Evolutionary conservation across 2,329 filamentous ascomycete genomes (phyloP).

Genomic region (Sporothrix phasma): DNA sequence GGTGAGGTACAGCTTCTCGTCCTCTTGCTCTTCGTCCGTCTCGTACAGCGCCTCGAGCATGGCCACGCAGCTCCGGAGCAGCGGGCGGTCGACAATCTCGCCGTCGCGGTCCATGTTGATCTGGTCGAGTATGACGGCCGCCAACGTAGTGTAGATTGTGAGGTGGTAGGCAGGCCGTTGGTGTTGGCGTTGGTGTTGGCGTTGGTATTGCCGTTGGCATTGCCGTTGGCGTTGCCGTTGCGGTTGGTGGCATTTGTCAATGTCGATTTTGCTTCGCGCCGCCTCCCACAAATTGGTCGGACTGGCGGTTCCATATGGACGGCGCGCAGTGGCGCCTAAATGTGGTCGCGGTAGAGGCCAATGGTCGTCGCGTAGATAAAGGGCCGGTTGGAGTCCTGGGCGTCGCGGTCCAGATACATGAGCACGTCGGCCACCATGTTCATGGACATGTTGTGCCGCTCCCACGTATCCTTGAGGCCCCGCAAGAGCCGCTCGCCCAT

Average conservation of each 20-base stretch:
- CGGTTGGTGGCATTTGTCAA: no score
- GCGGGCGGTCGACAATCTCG: slow-evolving; percentile 72
- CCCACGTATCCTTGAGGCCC: slow-evolving; percentile 68
- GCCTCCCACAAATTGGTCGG: not conserved
- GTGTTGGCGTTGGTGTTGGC: not conserved
- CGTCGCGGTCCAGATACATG: slow-evolving; percentile 92
- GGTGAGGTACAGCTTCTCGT: slow-evolving; percentile 72
- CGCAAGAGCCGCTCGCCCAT: slow-evolving; percentile 76
- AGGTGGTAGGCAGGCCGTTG: slow-evolving; percentile 20
- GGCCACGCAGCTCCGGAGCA: slow-evolving; percentile 72
- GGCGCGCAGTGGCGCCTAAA: slow-evolving; percentile 41
- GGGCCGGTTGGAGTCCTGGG: slow-evolving; percentile 56
- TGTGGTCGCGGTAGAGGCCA: slow-evolving; percentile 76
- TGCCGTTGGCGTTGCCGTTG: slow-evolving; percentile 12
- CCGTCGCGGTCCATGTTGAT: slow-evolving; percentile 87
- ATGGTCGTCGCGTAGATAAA: slow-evolving; percentile 80
- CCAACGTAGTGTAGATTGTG: slow-evolving; percentile 63
- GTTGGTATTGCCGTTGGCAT: not conserved
- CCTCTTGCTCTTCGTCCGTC: slow-evolving; percentile 64
- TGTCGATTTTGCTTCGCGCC: no score
- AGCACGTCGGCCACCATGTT: slow-evolving; percentile 65
- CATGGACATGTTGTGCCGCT: slow-evolving; percentile 85
- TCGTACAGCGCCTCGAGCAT: slow-evolving; percentile 90
- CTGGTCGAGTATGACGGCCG: slow-evolving; percentile 76
- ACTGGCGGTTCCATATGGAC: slow-evolving; percentile 6